These are phyloP conservation scores for Pythium plurisporium DNA, from an alignment of 352 stramenopile genomes.

Conservation along the genomic window DNA sequence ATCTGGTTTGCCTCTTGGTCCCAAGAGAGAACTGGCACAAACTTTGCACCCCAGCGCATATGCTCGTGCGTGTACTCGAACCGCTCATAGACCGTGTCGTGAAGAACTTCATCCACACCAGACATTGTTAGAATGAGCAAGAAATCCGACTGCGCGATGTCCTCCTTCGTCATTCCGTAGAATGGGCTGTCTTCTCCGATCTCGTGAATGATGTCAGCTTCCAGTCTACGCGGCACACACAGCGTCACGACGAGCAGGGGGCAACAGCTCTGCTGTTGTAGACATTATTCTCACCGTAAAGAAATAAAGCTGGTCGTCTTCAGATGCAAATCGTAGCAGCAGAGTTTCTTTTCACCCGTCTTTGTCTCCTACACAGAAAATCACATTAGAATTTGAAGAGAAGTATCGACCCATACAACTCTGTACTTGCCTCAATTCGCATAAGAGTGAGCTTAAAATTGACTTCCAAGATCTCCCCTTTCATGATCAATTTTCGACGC, in stretches of 20 bases:
- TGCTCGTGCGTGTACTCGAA: constrained; percentile 37
- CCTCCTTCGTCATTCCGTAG: constrained; percentile 27
- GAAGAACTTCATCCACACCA: constrained; percentile 52
- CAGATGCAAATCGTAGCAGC: constrained; percentile 58
- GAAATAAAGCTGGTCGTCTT: constrained; percentile 44
- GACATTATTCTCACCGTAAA: no score
- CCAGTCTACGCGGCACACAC: no score
- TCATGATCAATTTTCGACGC: constrained; percentile 33
- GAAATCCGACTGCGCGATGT: constrained; percentile 42
- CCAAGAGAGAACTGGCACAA: constrained; percentile 39
- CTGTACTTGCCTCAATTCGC: constrained; percentile 59
- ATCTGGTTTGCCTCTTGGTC: constrained; percentile 26
- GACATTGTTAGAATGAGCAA: constrained; percentile 50
- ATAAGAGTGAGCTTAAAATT: constrained; percentile 65
- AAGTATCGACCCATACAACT: no score
- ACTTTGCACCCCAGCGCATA: constrained; percentile 43
- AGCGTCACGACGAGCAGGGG: no score
- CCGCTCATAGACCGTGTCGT: constrained; percentile 55
- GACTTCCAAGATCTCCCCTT: constrained; percentile 48
- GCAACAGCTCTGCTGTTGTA: no score
- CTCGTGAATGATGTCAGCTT: constrained; percentile 45
- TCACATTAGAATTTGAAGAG: no score
- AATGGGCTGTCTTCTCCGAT: constrained; percentile 44
- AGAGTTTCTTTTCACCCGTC: constrained; percentile 42
- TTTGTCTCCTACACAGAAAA: constrained; percentile 26